Conservation (phyloP, 805 yeast genomes). For the Maudiozyma saulgeensis region DNA sequence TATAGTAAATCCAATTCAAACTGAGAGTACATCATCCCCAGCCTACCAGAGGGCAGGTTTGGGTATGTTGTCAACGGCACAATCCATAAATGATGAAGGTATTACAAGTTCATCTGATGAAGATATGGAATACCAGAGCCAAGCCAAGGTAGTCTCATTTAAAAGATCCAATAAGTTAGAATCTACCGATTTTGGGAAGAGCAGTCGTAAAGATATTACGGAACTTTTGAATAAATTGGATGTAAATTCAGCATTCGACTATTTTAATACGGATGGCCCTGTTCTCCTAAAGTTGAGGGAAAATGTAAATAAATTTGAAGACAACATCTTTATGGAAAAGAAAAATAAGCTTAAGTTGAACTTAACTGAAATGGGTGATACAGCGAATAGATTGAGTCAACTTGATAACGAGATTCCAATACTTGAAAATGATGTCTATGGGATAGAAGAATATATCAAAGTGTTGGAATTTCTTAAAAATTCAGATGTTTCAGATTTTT, state of each 20-base stretch:
- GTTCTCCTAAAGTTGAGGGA: background rate
- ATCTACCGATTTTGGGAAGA: background rate
- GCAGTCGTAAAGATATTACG: background rate
- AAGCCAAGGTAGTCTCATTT: slow-evolving; percentile 5
- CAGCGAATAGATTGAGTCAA: background rate
- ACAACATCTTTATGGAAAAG: background rate
- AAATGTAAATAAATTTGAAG: background rate
- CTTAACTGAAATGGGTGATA: background rate
- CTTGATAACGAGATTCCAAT: slow-evolving; percentile 1
- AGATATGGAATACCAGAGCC: background rate
- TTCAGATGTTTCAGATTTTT: background rate
- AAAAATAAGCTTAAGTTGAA: background rate
- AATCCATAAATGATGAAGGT: background rate
- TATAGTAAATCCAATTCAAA: slow-evolving; percentile 70
- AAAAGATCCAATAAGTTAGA: slow-evolving; percentile 4
- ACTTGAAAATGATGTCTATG: background rate
- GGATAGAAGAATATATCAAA: background rate
- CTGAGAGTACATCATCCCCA: slow-evolving; percentile 42
- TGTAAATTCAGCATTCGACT: background rate
- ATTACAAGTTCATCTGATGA: slow-evolving; percentile 13
- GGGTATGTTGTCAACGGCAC: slow-evolving; percentile 41
- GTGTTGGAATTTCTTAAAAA: background rate
- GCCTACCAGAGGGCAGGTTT: slow-evolving; percentile 59
- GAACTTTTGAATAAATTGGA: slow-evolving; percentile 2
- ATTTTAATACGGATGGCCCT: slow-evolving; percentile 1